phyloP scores from a whole-genome alignment of 176 grass and related monocot genomes.

The Eragrostis nindensis region DNA sequence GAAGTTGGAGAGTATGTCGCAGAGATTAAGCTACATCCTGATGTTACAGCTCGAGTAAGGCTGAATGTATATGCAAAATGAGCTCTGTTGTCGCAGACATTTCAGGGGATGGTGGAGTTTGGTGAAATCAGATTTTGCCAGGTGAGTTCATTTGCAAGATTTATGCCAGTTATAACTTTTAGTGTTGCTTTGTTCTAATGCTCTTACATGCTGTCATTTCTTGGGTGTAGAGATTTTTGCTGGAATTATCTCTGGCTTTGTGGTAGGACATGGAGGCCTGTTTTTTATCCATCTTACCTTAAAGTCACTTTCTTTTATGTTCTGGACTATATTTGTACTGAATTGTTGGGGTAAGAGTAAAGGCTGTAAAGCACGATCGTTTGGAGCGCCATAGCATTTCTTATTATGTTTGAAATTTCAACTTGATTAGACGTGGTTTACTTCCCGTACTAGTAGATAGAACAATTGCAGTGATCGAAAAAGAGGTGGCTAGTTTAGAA shows the following conservation, averaged over 20 bases:
- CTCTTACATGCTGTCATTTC: neutral
- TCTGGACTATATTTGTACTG: neutral
- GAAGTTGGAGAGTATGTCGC: slow-evolving; percentile 85
- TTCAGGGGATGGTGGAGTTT: neutral
- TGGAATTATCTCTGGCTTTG: slow-evolving; percentile 7
- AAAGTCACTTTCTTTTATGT: slow-evolving; percentile 13
- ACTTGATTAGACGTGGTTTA: too few species aligned
- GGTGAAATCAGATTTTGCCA: neutral
- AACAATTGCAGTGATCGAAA: too few species aligned
- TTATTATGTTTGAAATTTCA: neutral
- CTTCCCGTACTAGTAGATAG: too few species aligned
- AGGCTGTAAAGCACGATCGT: slow-evolving; percentile 5
- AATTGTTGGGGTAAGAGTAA: neutral
- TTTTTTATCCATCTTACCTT: slow-evolving; percentile 29
- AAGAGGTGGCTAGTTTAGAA: neutral
- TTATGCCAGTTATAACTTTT: neutral
- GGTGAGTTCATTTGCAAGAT: neutral
- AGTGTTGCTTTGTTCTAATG: neutral
- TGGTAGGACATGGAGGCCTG: neutral
- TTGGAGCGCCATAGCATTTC: neutral
- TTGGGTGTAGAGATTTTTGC: slow-evolving; percentile 35
- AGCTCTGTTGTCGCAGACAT: neutral
- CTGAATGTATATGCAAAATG: slow-evolving; percentile 77
- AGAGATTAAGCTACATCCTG: slow-evolving; percentile 89
- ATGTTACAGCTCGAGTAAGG: slow-evolving; percentile 76